phyloP scores from a whole-genome alignment of 371 early-diverging fungal genomes.

The Fennellomyces sp. region DNA sequence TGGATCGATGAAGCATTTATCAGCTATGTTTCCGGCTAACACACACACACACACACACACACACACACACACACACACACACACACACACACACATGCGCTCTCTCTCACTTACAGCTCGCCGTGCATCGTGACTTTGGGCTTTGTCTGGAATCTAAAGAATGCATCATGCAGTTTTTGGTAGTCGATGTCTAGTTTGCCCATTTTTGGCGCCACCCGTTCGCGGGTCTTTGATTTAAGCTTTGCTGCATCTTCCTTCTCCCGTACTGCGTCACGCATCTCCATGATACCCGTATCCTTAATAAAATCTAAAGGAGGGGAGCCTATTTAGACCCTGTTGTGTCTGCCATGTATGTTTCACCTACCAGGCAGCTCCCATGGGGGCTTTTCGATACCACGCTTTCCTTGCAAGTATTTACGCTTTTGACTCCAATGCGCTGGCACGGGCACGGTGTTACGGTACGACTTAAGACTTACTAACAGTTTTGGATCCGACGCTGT shows the following conservation, averaged over 20 bases:
- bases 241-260: constrained; percentile 82
- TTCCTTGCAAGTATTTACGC: constrained; percentile 94
- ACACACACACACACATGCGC: too few relatives aligned
- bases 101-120: constrained; percentile 69
- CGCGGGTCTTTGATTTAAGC: constrained; percentile 86
- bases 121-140: constrained; percentile 85
- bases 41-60: too few relatives aligned
- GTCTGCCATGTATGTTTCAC: not conserved
- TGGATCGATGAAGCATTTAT: too few relatives aligned
- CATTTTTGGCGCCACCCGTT: constrained; percentile 93
- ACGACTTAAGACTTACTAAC: constrained; percentile 89
- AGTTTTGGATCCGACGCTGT: constrained; percentile 90
- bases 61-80: too few relatives aligned
- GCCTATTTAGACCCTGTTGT: not conserved
- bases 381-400: constrained; percentile 94
- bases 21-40: too few relatives aligned
- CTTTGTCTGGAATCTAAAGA: constrained; percentile 94
- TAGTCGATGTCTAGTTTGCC: constrained; percentile 96
- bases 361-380: constrained; percentile 93
- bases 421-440: constrained; percentile 97
- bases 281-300: constrained; percentile 96
- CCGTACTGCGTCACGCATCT: constrained; percentile 88
- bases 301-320: constrained; percentile 75
- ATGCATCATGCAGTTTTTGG: constrained; percentile 96
- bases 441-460: constrained; percentile 94